phyloP scores from a whole-genome alignment of 352 stramenopile genomes.

The Pythium plurisporium region DNA sequence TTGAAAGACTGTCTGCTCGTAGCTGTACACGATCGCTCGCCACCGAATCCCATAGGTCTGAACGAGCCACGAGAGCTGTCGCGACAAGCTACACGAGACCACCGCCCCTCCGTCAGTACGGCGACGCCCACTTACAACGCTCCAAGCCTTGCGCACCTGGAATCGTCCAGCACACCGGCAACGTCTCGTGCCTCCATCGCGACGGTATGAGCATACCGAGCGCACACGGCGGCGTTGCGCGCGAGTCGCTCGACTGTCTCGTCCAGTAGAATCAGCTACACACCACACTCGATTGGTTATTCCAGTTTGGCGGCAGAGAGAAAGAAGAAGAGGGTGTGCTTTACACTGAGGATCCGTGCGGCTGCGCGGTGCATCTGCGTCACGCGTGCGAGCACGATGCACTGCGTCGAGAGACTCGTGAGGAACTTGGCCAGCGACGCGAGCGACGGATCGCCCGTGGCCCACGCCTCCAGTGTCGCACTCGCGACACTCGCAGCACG shows the following conservation, averaged over 20 bases:
- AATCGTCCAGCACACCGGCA: background rate
- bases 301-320: background rate
- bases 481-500: conserved; percentile 10
- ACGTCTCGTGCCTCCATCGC: conserved; percentile 19
- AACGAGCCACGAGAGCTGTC: conserved; percentile 38
- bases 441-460: conserved; percentile 6
- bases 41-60: conserved; percentile 39
- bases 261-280: conserved; percentile 37
- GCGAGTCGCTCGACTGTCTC: conserved; percentile 33
- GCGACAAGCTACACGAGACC: conserved; percentile 26
- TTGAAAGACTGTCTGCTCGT: conserved; percentile 43
- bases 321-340: background rate
- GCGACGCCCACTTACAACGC: background rate
- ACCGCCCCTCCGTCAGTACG: background rate
- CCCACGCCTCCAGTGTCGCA: background rate
- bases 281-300: background rate
- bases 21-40: conserved; percentile 37
- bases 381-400: conserved; percentile 14
- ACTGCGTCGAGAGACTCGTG: conserved; percentile 5
- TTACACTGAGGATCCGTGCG: conserved; percentile 8
- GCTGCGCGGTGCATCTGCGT: conserved; percentile 14
- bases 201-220: conserved; percentile 33
- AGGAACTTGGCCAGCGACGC: conserved; percentile 19
- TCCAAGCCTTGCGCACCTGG: background rate
- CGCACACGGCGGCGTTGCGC: conserved; percentile 32